Conservation (phyloP, 2,329 filamentous ascomycete genomes). For the Cercospora sp. region DNA sequence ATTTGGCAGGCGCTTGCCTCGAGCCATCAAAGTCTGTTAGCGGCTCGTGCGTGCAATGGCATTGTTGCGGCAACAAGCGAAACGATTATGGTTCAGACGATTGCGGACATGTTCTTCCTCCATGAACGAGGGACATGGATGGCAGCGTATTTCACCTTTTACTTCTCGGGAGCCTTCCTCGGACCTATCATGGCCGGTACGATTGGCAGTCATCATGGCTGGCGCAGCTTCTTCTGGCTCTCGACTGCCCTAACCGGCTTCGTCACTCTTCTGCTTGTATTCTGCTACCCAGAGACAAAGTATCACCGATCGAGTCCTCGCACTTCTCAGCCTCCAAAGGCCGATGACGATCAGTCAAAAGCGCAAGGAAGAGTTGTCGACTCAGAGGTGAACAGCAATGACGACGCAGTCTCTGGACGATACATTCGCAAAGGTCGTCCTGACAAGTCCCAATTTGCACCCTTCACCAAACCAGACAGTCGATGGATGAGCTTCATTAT, state of each 20-base stretch:
- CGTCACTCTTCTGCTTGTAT: constrained; percentile 42
- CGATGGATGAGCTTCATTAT: constrained; percentile 45
- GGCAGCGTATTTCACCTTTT: constrained; percentile 36
- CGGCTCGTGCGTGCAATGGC: constrained; percentile 47
- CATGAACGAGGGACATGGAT: constrained; percentile 41
- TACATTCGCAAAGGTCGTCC: constrained; percentile 41
- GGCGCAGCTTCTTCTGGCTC: constrained; percentile 52
- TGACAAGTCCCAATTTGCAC: constrained; percentile 42
- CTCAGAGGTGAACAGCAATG: constrained; percentile 32
- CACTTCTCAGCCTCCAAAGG: neutral
- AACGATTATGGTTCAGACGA: constrained; percentile 47
- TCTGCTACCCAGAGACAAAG: constrained; percentile 48
- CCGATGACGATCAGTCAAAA: constrained; percentile 23
- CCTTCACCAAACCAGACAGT: constrained; percentile 41
- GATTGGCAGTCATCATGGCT: constrained; percentile 45
- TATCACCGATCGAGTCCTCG: constrained; percentile 37
- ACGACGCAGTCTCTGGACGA: constrained; percentile 17
- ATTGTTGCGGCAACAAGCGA: constrained; percentile 48
- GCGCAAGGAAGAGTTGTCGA: constrained; percentile 36
- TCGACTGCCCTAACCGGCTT: constrained; percentile 44
- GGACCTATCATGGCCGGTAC: constrained; percentile 48
- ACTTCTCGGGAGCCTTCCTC: constrained; percentile 47
- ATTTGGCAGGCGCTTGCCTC: constrained; percentile 49
- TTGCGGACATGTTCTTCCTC: constrained; percentile 49
- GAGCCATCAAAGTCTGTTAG: constrained; percentile 45